These are phyloP conservation scores for Alnus rubra DNA, from an alignment of 306 rosid species.

Conservation along the genomic window DNA sequence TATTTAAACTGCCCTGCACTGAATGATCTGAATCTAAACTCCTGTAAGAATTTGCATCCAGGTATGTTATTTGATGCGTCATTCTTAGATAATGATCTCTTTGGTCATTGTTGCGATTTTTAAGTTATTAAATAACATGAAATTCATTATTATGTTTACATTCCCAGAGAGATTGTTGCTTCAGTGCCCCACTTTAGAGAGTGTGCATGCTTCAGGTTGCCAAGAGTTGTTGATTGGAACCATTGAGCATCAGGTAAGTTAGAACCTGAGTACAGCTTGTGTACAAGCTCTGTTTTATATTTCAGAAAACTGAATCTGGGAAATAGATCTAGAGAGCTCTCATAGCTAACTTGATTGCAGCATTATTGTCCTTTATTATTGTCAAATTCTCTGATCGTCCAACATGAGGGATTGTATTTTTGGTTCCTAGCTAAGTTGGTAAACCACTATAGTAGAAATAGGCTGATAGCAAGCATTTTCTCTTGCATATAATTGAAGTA, in stretches of 20 bases:
- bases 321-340: not conserved
- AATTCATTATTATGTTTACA: slow-evolving; percentile 17
- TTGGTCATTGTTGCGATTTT: slow-evolving; percentile 3
- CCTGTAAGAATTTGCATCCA: slow-evolving; percentile 85
- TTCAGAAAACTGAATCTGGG: not conserved
- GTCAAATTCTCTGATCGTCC: not conserved
- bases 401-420: not conserved
- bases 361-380: not conserved
- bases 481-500: not conserved
- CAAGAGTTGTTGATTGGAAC: slow-evolving; percentile 54
- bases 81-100: slow-evolving; percentile 18
- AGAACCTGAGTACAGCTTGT: not conserved
- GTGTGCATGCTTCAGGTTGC: slow-evolving; percentile 85
- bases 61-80: slow-evolving; percentile 46
- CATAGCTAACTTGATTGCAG: not conserved
- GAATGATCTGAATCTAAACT: slow-evolving; percentile 81
- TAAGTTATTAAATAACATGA: not conserved
- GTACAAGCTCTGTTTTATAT: not conserved
- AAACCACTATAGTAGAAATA: not conserved
- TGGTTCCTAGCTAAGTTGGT: not conserved
- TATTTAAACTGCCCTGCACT: slow-evolving; percentile 85
- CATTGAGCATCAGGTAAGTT: slow-evolving; percentile 73
- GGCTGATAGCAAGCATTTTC: not conserved
- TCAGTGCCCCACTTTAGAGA: slow-evolving; percentile 72
- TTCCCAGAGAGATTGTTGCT: slow-evolving; percentile 80